Percentiles rank a stretch among this genome's conserved stretches.
These are phyloP conservation scores for Yamadazyma aaseri DNA, from an alignment of 1,139 yeast genomes.

Conservation along the genomic window DNA sequence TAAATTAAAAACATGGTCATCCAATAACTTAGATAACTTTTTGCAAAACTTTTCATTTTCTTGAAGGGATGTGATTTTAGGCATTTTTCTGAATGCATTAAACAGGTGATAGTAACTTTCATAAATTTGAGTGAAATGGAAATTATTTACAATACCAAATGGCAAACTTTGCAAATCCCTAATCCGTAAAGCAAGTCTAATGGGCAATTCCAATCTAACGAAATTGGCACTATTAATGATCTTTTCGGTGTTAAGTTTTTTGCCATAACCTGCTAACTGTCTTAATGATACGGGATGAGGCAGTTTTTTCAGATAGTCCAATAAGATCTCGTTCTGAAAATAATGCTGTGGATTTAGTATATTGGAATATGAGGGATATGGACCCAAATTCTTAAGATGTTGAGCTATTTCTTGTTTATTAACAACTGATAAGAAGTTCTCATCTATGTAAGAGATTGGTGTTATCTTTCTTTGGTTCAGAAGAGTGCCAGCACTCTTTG, in stretches of 20 bases:
- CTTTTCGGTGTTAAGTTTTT: slow-evolving; percentile 73
- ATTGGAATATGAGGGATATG: slow-evolving; percentile 44
- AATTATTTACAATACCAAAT: slow-evolving; percentile 79
- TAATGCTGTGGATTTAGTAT: slow-evolving; percentile 69
- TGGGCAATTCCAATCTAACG: slow-evolving; percentile 81
- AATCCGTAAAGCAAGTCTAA: slow-evolving; percentile 77
- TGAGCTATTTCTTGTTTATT: slow-evolving; percentile 41
- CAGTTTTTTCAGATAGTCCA: slow-evolving; percentile 59
- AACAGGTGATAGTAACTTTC: slow-evolving; percentile 87
- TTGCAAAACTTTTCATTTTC: slow-evolving; percentile 75
- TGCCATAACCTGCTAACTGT: slow-evolving; percentile 88
- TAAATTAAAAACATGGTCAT: slow-evolving; percentile 74
- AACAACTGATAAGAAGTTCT: slow-evolving; percentile 30
- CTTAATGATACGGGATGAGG: slow-evolving; percentile 88
- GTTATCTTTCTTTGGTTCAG: slow-evolving; percentile 15
- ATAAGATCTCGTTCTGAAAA: slow-evolving; percentile 76
- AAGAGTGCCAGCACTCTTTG: too few species aligned
- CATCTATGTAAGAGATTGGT: slow-evolving; percentile 29
- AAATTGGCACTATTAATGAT: slow-evolving; percentile 81
- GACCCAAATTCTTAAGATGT: slow-evolving; percentile 40
- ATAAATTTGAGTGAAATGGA: slow-evolving; percentile 81
- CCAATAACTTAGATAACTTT: slow-evolving; percentile 61
- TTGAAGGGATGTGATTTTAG: slow-evolving; percentile 61
- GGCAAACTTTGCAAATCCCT: slow-evolving; percentile 80
- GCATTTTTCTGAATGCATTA: slow-evolving; percentile 75